Evolutionary conservation across 140 eudicot species (phyloP).

Genomic region (Stevia rebaudiana): DNA sequence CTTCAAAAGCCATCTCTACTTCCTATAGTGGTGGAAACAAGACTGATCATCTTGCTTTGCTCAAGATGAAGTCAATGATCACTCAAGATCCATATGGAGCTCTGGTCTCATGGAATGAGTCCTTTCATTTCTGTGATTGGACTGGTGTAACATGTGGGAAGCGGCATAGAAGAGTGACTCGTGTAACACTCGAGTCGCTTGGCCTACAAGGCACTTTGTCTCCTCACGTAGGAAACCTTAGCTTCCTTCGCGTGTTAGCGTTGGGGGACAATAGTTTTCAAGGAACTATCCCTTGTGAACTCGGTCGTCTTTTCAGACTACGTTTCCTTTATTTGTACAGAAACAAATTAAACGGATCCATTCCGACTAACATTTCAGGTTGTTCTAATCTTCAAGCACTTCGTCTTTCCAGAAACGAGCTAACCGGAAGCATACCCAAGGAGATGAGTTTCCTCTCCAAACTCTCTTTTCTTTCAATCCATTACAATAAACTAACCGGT

Average conservation of each 20-base stretch:
- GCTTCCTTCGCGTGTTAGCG: neutral
- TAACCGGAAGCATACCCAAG: neutral
- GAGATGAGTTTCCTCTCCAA: neutral
- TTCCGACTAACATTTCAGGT: conserved; percentile 13
- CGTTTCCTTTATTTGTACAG: neutral
- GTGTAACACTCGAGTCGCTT: neutral
- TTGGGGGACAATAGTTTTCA: neutral
- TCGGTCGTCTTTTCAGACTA: neutral
- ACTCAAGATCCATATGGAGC: neutral
- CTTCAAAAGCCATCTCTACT: too few relatives aligned
- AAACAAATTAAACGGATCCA: conserved; percentile 11
- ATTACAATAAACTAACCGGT: conserved; percentile 1
- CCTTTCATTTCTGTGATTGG: neutral
- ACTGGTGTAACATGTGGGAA: neutral
- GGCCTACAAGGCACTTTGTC: neutral
- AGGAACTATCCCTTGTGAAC: neutral
- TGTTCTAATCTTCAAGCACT: conserved; percentile 1
- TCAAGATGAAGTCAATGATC: neutral
- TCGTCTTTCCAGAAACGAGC: neutral
- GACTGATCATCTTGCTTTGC: neutral
- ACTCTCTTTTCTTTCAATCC: neutral
- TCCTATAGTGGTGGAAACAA: neutral
- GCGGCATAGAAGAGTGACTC: neutral
- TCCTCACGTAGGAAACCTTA: neutral
- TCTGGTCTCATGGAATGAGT: neutral